A percentile compares a stretch with the other conserved stretches of the same genome.
These are phyloP conservation scores for Cladosporium phlei DNA, from an alignment of 2,329 filamentous ascomycete genomes.

Conservation along the genomic window DNA sequence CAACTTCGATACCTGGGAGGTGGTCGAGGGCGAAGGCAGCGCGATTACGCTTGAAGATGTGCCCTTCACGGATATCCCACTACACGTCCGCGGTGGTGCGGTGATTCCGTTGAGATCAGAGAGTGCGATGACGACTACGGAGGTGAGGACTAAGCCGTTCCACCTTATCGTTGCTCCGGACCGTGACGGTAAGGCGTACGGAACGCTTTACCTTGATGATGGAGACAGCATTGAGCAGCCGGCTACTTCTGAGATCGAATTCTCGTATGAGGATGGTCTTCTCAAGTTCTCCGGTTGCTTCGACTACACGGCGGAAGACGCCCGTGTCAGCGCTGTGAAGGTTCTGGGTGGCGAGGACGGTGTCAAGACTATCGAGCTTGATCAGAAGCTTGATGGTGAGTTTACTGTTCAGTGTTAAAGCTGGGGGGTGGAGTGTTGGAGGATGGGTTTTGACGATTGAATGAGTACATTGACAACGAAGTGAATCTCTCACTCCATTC, in stretches of 20 bases:
- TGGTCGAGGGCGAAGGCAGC: conserved; percentile 41
- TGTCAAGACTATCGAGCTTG: conserved; percentile 7
- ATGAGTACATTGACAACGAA: too few species aligned
- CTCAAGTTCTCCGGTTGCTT: conserved; percentile 47
- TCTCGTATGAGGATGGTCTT: conserved; percentile 49
- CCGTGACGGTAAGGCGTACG: conserved; percentile 55
- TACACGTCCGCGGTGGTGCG: conserved; percentile 59
- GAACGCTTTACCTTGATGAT: conserved; percentile 69
- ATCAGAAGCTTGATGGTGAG: conserved; percentile 11
- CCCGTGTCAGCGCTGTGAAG: conserved; percentile 45
- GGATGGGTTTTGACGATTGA: too few species aligned
- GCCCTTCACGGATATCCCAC: conserved; percentile 50
- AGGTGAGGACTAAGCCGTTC: conserved; percentile 59
- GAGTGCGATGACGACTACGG: conserved; percentile 56
- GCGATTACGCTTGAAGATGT: conserved; percentile 41
- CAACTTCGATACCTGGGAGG: conserved; percentile 49
- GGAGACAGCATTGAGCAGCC: conserved; percentile 60
- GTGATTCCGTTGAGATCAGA: conserved; percentile 55
- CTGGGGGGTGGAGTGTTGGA: too few species aligned
- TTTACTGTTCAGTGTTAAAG: conserved; percentile 1
- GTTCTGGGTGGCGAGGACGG: conserved; percentile 39
- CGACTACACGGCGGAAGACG: conserved; percentile 36
- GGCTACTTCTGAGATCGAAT: conserved; percentile 50
- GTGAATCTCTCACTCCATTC: too few species aligned
- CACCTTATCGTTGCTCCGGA: conserved; percentile 63